These are phyloP conservation scores for Claviceps purpurea DNA, from an alignment of 2,329 filamentous ascomycete species.

Conservation along the genomic window DNA sequence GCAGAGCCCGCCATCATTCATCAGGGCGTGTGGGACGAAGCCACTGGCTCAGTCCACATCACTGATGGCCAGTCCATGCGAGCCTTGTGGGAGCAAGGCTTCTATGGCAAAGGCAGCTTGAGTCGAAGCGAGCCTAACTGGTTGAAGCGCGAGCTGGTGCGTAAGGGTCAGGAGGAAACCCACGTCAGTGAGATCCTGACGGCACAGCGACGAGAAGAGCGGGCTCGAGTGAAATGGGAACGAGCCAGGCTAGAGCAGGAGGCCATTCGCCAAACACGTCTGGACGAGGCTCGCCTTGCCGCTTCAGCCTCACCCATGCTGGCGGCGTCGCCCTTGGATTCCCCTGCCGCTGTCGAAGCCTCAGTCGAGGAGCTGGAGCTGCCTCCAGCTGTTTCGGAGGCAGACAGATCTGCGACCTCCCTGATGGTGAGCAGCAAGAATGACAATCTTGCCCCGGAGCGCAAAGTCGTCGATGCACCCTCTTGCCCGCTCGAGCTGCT, in stretches of 20 bases:
- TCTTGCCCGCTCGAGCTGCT: too few species aligned
- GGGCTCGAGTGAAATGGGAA: slow-evolving; percentile 78
- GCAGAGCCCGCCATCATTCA: slow-evolving; percentile 53
- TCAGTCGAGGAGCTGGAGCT: neutral
- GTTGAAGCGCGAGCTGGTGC: slow-evolving; percentile 69
- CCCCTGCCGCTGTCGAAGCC: neutral
- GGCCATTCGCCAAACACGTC: slow-evolving; percentile 57
- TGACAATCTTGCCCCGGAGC: too few species aligned
- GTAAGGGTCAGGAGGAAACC: slow-evolving; percentile 47
- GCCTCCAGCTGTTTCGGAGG: slow-evolving; percentile 1
- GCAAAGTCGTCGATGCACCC: too few species aligned
- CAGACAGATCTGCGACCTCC: neutral
- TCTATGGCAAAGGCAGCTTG: slow-evolving; percentile 87
- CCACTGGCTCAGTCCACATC: slow-evolving; percentile 73
- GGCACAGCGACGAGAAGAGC: slow-evolving; percentile 60
- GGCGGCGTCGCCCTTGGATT: neutral
- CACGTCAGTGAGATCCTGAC: slow-evolving; percentile 77
- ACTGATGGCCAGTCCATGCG: slow-evolving; percentile 62
- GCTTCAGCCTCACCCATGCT: slow-evolving; percentile 7
- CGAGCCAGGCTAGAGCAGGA: slow-evolving; percentile 79
- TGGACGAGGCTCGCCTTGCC: slow-evolving; percentile 28
- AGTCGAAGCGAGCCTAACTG: slow-evolving; percentile 93
- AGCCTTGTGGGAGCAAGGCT: slow-evolving; percentile 89
- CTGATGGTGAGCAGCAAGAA: neutral
- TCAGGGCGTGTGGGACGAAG: slow-evolving; percentile 64